Percentiles rank a stretch among this genome's conserved stretches.
Conservation (phyloP, 2,329 filamentous ascomycete genomes). For the Pleurostoma richardsiae region DNA sequence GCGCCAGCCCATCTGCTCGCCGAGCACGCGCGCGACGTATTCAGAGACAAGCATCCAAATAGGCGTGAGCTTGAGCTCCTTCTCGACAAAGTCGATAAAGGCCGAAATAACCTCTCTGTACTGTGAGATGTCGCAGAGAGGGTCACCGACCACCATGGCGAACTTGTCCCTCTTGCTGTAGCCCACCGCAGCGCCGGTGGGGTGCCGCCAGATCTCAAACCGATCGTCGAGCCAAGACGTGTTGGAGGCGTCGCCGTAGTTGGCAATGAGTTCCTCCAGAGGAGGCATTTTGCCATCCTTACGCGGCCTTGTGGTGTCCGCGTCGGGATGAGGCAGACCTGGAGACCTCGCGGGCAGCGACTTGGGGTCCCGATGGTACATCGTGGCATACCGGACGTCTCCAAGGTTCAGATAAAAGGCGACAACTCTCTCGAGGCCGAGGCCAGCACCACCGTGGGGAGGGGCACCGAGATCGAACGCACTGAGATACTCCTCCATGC, state of each 20-base stretch:
- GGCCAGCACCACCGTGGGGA: constrained; percentile 84
- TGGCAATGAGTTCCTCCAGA: constrained; percentile 83
- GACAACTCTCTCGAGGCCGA: constrained; percentile 83
- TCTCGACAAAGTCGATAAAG: constrained; percentile 71
- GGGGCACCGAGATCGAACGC: constrained; percentile 86
- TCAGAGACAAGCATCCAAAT: constrained; percentile 85
- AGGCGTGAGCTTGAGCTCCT: constrained; percentile 66
- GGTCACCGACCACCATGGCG: constrained; percentile 81
- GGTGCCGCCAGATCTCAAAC: constrained; percentile 82
- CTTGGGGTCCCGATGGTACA: constrained; percentile 86
- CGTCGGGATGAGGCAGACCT: constrained; percentile 77
- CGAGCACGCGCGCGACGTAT: constrained; percentile 75
- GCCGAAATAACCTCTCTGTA: constrained; percentile 67
- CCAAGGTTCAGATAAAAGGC: constrained; percentile 82
- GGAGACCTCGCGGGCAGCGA: constrained; percentile 67
- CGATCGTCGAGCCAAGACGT: constrained; percentile 90
- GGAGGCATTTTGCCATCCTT: constrained; percentile 60
- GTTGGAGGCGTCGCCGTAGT: constrained; percentile 91
- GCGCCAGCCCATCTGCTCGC: constrained; percentile 77
- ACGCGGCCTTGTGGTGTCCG: constrained; percentile 59
- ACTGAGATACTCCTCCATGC: constrained; percentile 85
- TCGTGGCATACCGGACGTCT: constrained; percentile 81
- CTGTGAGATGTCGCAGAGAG: constrained; percentile 75
- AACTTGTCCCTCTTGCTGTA: constrained; percentile 75
- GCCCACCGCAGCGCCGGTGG: constrained; percentile 77